A percentile compares a stretch with the other conserved stretches of the same genome.
phyloP scores from a whole-genome alignment of 495 filamentous ascomycete genomes.

The Bryoglossum gracile region DNA sequence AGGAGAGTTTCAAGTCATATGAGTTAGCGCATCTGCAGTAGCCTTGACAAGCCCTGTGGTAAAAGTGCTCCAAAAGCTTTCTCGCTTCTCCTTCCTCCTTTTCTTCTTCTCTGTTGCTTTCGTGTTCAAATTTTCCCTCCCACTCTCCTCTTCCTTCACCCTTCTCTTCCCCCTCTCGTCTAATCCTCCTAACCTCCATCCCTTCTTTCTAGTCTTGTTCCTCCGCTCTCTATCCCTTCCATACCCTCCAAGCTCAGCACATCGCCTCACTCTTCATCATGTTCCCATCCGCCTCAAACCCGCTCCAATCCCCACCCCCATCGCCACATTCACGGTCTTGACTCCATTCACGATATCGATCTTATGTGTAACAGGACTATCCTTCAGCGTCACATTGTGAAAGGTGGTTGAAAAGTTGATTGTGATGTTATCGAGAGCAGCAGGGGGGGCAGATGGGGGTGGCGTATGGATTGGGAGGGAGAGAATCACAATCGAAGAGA shows the following conservation, averaged over 20 bases:
- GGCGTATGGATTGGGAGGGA: not conserved
- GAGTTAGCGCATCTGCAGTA: not conserved
- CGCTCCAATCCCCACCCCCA: too few species aligned
- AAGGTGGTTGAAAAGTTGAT: not conserved
- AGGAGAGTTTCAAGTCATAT: slow-evolving; percentile 24
- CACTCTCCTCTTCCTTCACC: not conserved
- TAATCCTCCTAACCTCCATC: not conserved
- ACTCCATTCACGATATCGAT: not conserved
- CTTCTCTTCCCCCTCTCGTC: not conserved
- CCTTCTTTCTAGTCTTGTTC: not conserved
- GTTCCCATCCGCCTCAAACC: slow-evolving; percentile 4
- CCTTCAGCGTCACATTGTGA: not conserved
- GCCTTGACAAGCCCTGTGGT: not conserved
- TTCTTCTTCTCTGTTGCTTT: not conserved
- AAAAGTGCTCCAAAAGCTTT: not conserved
- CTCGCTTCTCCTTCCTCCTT: not conserved
- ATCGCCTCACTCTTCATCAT: not conserved
- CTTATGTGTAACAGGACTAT: not conserved
- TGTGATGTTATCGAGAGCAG: not conserved
- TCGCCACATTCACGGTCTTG: not conserved
- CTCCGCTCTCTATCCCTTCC: too few species aligned
- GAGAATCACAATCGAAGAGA: not conserved
- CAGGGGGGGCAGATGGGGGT: too few species aligned
- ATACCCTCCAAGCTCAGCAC: not conserved
- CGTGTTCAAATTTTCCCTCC: not conserved